phyloP scores from a whole-genome alignment of 352 stramenopile species.

The Phytopythium ostracodes region DNA sequence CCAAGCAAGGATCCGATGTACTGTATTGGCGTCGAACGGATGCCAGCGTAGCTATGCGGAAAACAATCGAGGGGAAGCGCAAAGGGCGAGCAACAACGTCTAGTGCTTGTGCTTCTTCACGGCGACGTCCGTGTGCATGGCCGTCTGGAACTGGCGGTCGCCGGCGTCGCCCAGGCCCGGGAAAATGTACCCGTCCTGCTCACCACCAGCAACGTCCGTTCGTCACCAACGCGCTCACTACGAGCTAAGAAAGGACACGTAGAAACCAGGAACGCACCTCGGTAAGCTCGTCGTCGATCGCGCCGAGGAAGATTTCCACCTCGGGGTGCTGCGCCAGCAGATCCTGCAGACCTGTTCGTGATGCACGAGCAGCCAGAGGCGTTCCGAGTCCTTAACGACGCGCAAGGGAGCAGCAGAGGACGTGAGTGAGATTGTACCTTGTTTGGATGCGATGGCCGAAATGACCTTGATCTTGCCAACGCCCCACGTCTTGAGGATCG shows the following conservation, averaged over 20 bases:
- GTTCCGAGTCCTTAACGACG: neutral
- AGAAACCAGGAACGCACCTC: constrained; percentile 35
- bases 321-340: constrained; percentile 72
- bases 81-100: neutral
- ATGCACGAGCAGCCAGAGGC: neutral
- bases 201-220: constrained; percentile 7
- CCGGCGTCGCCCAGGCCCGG: constrained; percentile 79
- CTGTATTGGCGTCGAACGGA: neutral
- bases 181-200: constrained; percentile 75
- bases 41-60: neutral
- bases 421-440: constrained; percentile 34
- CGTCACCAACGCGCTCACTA: neutral
- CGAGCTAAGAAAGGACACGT: neutral
- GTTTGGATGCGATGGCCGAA: constrained; percentile 91
- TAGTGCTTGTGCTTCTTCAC: constrained; percentile 67
- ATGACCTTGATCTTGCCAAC: constrained; percentile 93
- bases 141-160: constrained; percentile 82
- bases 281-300: constrained; percentile 71
- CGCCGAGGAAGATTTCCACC: constrained; percentile 73
- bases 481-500: constrained; percentile 95
- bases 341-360: constrained; percentile 55
- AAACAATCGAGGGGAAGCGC: neutral
- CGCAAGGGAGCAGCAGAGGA: too few relatives aligned
- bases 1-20: neutral
- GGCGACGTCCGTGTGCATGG: constrained; percentile 36